Evolutionary conservation across 2,329 filamentous ascomycete genomes (phyloP).

Genomic region (Ophiosphaerella narmari): DNA sequence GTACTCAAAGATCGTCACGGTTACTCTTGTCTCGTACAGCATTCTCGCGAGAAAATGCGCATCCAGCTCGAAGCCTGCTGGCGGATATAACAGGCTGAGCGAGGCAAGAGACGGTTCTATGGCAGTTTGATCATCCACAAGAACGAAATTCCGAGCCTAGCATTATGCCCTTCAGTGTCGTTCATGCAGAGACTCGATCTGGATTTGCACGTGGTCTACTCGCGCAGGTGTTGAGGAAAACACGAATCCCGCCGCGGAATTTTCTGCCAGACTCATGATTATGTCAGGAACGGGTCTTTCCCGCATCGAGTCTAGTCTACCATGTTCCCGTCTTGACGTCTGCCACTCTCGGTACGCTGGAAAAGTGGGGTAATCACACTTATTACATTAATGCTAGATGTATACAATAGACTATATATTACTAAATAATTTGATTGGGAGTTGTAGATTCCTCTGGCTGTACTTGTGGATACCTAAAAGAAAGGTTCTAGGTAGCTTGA

Average conservation of each 20-base stretch:
- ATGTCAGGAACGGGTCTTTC: conserved; percentile 1
- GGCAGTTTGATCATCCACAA: not conserved
- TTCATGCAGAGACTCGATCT: not conserved
- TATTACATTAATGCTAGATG: too few species aligned
- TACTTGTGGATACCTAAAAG: too few species aligned
- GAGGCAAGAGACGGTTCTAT: conserved; percentile 42
- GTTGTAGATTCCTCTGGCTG: too few species aligned
- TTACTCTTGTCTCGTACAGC: conserved; percentile 47
- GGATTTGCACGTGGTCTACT: too few species aligned
- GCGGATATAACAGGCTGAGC: conserved; percentile 42
- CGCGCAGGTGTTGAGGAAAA: too few species aligned
- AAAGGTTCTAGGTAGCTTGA: too few species aligned
- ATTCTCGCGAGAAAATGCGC: conserved; percentile 11
- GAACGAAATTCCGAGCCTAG: too few species aligned
- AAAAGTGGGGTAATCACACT: too few species aligned
- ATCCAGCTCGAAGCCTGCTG: conserved; percentile 48
- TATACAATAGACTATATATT: not conserved
- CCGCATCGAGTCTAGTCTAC: not conserved
- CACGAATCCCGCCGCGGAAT: too few species aligned
- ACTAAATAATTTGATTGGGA: too few species aligned
- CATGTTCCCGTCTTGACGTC: too few species aligned
- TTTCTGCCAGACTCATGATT: not conserved
- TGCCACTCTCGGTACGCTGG: too few species aligned
- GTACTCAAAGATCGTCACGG: conserved; percentile 49
- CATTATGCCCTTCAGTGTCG: not conserved